phyloP scores from a whole-genome alignment of 2,329 filamentous ascomycete genomes.

The Aquanectria penicillioides region DNA sequence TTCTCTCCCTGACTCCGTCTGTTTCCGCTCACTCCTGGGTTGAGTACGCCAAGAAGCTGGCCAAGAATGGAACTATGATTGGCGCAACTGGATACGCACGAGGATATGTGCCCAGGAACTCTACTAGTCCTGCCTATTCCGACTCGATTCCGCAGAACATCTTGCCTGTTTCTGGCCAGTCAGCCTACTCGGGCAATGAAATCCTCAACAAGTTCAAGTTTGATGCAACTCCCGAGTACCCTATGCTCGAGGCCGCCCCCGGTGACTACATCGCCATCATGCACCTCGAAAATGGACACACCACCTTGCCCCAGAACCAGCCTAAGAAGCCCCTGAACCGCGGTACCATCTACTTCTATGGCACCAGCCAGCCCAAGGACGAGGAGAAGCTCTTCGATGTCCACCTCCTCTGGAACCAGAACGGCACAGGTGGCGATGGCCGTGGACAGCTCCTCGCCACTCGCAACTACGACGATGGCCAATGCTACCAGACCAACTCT shows the following conservation, averaged over 20 bases:
- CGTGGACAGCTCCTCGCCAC: conserved; percentile 80
- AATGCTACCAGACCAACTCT: conserved; percentile 85
- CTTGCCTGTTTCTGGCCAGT: conserved; percentile 71
- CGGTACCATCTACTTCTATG: conserved; percentile 80
- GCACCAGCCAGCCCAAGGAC: conserved; percentile 67
- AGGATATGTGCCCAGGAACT: conserved; percentile 69
- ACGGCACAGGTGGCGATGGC: conserved; percentile 83
- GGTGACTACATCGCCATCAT: conserved; percentile 74
- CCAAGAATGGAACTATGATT: conserved; percentile 77
- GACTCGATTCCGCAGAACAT: conserved; percentile 71
- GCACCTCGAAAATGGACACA: conserved; percentile 82
- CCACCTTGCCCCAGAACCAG: conserved; percentile 67
- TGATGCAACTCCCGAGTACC: conserved; percentile 59
- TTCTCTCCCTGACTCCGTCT: conserved; percentile 45
- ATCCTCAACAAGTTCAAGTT: conserved; percentile 56
- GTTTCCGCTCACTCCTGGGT: conserved; percentile 80
- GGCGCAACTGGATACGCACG: conserved; percentile 80
- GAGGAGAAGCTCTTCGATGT: conserved; percentile 68
- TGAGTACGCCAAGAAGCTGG: conserved; percentile 78
- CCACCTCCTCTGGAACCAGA: conserved; percentile 79
- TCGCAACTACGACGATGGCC: conserved; percentile 87
- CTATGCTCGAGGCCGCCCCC: conserved; percentile 67
- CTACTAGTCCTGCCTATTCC: conserved; percentile 59
- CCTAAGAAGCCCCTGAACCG: conserved; percentile 70
- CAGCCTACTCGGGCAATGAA: conserved; percentile 67